These are phyloP conservation scores for Suillus ampliporus DNA, from an alignment of 768 basidiomycete species.

Conservation along the genomic window DNA sequence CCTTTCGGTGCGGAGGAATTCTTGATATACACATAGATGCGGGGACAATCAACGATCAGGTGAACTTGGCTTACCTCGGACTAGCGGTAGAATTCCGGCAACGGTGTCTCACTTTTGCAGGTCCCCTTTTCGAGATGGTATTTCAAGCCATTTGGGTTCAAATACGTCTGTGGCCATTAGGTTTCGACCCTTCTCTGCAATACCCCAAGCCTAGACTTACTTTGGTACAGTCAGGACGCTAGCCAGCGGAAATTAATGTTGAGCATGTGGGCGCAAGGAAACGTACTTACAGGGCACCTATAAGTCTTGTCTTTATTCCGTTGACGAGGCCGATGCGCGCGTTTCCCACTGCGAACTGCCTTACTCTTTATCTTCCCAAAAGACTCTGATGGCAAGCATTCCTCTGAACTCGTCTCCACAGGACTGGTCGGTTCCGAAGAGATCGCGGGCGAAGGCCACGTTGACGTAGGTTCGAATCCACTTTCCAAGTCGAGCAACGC, in stretches of 20 bases:
- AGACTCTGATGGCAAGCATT: neutral
- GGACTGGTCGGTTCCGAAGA: conserved; percentile 2
- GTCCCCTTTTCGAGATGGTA: conserved; percentile 73
- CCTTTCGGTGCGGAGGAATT: neutral
- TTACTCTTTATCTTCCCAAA: neutral
- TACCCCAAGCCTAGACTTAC: conserved; percentile 32
- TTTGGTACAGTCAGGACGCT: conserved; percentile 57
- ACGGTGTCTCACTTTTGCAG: conserved; percentile 48
- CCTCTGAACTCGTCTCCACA: conserved; percentile 3
- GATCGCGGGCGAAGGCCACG: neutral
- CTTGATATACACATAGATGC: conserved; percentile 1
- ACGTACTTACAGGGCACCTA: conserved; percentile 52
- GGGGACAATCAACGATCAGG: conserved; percentile 1
- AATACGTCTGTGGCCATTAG: conserved; percentile 50
- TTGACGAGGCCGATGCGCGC: conserved; percentile 7
- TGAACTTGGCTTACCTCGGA: conserved; percentile 1
- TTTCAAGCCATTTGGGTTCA: conserved; percentile 70
- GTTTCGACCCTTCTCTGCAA: neutral
- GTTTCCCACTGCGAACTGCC: conserved; percentile 2
- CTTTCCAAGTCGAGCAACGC: neutral
- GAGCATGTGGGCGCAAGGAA: conserved; percentile 7
- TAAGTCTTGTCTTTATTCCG: conserved; percentile 49
- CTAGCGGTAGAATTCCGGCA: conserved; percentile 12
- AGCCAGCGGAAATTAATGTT: conserved; percentile 23
- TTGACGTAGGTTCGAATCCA: neutral